Evolutionary conservation across 306 rosid genomes (phyloP).

Genomic region (Inga oerstediana): DNA sequence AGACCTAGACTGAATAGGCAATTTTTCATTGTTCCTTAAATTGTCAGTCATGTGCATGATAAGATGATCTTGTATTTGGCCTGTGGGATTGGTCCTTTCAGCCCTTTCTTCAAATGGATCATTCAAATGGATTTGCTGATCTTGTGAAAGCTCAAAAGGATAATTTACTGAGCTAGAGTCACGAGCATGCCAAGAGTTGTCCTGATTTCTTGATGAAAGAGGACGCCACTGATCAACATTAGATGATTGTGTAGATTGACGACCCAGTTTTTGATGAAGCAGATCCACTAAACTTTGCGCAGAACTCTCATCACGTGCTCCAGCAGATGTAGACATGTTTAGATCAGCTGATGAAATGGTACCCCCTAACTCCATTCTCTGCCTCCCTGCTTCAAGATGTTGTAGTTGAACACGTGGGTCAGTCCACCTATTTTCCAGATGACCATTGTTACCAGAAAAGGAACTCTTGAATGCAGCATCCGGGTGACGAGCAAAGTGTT

Average conservation of each 20-base stretch:
- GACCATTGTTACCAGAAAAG: slow-evolving; percentile 52
- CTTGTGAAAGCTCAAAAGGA: slow-evolving; percentile 56
- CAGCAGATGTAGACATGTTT: slow-evolving; percentile 49
- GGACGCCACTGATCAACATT: slow-evolving; percentile 55
- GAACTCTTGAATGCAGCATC: slow-evolving; percentile 44
- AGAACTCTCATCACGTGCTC: slow-evolving; percentile 52
- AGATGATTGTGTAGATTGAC: slow-evolving; percentile 44
- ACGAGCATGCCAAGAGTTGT: slow-evolving; percentile 45
- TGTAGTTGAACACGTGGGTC: slow-evolving; percentile 48
- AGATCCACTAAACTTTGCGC: slow-evolving; percentile 51
- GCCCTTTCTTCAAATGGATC: slow-evolving; percentile 47
- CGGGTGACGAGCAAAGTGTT: slow-evolving; percentile 47
- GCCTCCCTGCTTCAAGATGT: slow-evolving; percentile 56
- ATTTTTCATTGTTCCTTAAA: slow-evolving; percentile 45
- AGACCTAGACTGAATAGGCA: slow-evolving; percentile 53
- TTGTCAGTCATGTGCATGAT: slow-evolving; percentile 46
- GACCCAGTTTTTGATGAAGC: slow-evolving; percentile 54
- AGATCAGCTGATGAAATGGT: slow-evolving; percentile 40
- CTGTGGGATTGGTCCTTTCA: slow-evolving; percentile 42
- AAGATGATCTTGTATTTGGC: slow-evolving; percentile 51
- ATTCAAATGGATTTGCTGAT: slow-evolving; percentile 49
- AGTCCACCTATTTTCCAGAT: slow-evolving; percentile 48
- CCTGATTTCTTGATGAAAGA: slow-evolving; percentile 54
- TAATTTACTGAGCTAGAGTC: slow-evolving; percentile 45
- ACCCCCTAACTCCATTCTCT: slow-evolving; percentile 49